phyloP scores from a whole-genome alignment of 352 stramenopile species.

The Pythium aphanidermatum region DNA sequence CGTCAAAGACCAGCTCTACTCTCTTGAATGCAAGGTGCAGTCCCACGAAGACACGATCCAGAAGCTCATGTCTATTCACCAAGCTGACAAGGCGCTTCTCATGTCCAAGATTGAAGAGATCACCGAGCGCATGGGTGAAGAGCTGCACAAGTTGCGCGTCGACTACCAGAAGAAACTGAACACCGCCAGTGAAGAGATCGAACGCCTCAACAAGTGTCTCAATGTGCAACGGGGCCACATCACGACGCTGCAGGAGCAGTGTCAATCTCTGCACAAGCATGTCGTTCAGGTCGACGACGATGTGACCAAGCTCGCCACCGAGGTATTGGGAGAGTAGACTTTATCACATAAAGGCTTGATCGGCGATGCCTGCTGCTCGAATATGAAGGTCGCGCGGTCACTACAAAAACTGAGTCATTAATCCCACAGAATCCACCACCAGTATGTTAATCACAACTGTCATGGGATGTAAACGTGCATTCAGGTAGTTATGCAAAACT shows the following conservation, averaged over 20 bases:
- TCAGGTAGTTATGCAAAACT: background rate
- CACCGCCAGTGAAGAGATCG: conserved; percentile 74
- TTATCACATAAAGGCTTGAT: too few relatives aligned
- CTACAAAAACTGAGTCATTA: too few relatives aligned
- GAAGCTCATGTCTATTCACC: conserved; percentile 79
- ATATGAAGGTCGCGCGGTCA: too few relatives aligned
- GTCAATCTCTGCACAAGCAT: conserved; percentile 79
- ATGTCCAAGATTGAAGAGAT: conserved; percentile 79
- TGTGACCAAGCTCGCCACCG: conserved; percentile 74
- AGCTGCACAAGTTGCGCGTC: conserved; percentile 67
- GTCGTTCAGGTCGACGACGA: conserved; percentile 83
- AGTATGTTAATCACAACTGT: too few relatives aligned
- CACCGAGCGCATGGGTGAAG: conserved; percentile 68
- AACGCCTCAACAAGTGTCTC: conserved; percentile 79
- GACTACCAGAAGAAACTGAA: conserved; percentile 84
- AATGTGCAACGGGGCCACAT: conserved; percentile 80
- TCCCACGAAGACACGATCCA: conserved; percentile 80
- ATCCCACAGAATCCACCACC: too few relatives aligned
- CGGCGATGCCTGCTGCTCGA: too few relatives aligned
- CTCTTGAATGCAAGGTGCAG: conserved; percentile 72
- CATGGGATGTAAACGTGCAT: background rate
- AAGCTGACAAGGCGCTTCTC: conserved; percentile 68
- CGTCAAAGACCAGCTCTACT: conserved; percentile 78
- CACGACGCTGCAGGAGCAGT: conserved; percentile 79
- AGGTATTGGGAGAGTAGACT: conserved; percentile 77